These are phyloP conservation scores for Peniophora sp. DNA, from an alignment of 1,284 basidiomycete genomes.

Conservation along the genomic window DNA sequence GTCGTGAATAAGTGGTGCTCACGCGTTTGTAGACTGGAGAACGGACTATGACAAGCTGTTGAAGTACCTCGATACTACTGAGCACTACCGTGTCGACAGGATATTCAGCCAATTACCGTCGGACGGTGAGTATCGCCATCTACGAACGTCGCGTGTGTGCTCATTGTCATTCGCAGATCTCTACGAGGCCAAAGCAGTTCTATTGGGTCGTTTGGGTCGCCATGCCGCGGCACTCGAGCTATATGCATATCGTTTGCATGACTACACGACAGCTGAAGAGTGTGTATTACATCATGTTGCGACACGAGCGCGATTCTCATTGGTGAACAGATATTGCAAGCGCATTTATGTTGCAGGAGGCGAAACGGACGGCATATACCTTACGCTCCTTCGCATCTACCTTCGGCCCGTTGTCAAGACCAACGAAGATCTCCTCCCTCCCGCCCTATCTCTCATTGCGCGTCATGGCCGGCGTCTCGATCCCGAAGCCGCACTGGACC, in stretches of 20 bases:
- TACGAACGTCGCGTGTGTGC: background rate
- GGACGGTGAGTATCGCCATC: slow-evolving; percentile 45
- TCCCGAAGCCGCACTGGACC: slow-evolving; percentile 69
- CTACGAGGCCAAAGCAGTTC: slow-evolving; percentile 82
- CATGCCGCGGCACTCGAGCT: slow-evolving; percentile 91
- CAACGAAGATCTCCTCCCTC: slow-evolving; percentile 51
- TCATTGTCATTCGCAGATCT: slow-evolving; percentile 43
- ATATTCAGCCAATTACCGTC: slow-evolving; percentile 71
- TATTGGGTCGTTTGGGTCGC: slow-evolving; percentile 83
- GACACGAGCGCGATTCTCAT: background rate
- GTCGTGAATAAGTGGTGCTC: background rate
- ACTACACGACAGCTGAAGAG: slow-evolving; percentile 85
- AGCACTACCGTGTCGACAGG: slow-evolving; percentile 71
- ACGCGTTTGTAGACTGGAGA: slow-evolving; percentile 22
- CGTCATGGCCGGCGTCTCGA: slow-evolving; percentile 80
- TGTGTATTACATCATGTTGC: slow-evolving; percentile 27
- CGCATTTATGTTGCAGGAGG: slow-evolving; percentile 61
- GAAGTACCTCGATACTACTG: slow-evolving; percentile 67
- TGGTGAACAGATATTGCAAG: slow-evolving; percentile 70
- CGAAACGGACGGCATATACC: slow-evolving; percentile 63
- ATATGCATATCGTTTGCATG: slow-evolving; percentile 82
- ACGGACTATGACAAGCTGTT: slow-evolving; percentile 63
- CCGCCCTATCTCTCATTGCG: slow-evolving; percentile 80
- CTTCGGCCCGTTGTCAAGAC: slow-evolving; percentile 58
- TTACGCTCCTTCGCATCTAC: slow-evolving; percentile 83